These are phyloP conservation scores for Pseudogymnoascus sp. DNA, from an alignment of 2,329 filamentous ascomycete genomes.

Conservation along the genomic window DNA sequence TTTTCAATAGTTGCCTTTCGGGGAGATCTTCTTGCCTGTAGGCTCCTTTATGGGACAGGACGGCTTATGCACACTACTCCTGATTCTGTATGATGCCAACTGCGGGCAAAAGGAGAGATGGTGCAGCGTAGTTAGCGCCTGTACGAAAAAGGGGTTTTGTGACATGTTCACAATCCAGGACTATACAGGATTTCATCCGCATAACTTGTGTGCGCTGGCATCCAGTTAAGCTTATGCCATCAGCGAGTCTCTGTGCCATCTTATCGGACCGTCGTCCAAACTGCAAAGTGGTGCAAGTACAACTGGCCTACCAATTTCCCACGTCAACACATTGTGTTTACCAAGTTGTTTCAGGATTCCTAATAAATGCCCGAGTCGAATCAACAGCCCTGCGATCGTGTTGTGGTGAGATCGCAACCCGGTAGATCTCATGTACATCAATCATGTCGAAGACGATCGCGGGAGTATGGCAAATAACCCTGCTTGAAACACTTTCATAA, in stretches of 20 bases:
- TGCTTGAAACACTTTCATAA: conserved; percentile 9
- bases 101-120: not conserved
- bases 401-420: not conserved
- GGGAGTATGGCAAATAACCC: not conserved
- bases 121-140: not conserved
- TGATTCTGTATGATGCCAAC: not conserved
- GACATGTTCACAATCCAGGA: not conserved
- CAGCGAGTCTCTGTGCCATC: not conserved
- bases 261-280: not conserved
- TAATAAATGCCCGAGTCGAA: not conserved
- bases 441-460: not conserved
- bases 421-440: conserved; percentile 9
- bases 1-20: conserved; percentile 1
- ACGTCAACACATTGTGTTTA: conserved; percentile 4
- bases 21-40: not conserved
- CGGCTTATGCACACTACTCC: not conserved
- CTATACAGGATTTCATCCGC: not conserved
- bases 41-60: conserved; percentile 2
- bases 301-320: conserved; percentile 7
- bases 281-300: not conserved
- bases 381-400: conserved; percentile 6
- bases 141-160: conserved; percentile 5
- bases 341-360: not conserved
- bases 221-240: conserved; percentile 2
- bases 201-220: conserved; percentile 2